Evolutionary conservation across 495 filamentous ascomycete species (phyloP).

Genomic region (Aspergillus kassunensis): DNA sequence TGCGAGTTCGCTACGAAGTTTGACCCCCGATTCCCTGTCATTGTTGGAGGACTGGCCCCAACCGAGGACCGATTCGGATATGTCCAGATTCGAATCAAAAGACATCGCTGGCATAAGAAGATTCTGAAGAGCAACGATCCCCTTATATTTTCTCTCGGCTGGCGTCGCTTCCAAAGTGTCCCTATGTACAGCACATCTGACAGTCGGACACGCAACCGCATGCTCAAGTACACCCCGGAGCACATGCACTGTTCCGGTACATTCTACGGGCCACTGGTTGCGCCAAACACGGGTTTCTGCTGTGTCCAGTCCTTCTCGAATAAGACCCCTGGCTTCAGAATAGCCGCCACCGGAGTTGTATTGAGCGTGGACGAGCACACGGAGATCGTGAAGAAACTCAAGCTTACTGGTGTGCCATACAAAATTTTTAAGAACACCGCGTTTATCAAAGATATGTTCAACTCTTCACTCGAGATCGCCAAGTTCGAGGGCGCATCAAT

Average conservation of each 20-base stretch:
- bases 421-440: conserved; percentile 99
- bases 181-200: conserved; percentile 95
- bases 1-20: conserved; percentile 90
- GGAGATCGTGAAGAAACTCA: conserved; percentile 98
- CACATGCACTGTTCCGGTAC: conserved; percentile 98
- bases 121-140: conserved; percentile 97
- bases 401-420: conserved; percentile 83
- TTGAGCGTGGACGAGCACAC: conserved; percentile 87
- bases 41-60: conserved; percentile 83
- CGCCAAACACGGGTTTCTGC: conserved; percentile 92
- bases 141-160: conserved; percentile 95
- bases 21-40: conserved; percentile 76
- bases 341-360: conserved; percentile 90
- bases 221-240: conserved; percentile 97
- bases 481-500: conserved; percentile 97
- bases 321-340: conserved; percentile 84
- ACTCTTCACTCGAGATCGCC: conserved; percentile 81
- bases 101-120: conserved; percentile 98
- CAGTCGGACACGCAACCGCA: conserved; percentile 85
- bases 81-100: conserved; percentile 92
- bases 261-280: conserved; percentile 90
- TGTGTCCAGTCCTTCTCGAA: conserved; percentile 89
- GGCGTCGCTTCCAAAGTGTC: conserved; percentile 88
- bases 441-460: conserved; percentile 99
- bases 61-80: conserved; percentile 95